These are phyloP conservation scores for Aspergillus ostianus DNA, from an alignment of 495 filamentous ascomycete genomes.

Conservation along the genomic window DNA sequence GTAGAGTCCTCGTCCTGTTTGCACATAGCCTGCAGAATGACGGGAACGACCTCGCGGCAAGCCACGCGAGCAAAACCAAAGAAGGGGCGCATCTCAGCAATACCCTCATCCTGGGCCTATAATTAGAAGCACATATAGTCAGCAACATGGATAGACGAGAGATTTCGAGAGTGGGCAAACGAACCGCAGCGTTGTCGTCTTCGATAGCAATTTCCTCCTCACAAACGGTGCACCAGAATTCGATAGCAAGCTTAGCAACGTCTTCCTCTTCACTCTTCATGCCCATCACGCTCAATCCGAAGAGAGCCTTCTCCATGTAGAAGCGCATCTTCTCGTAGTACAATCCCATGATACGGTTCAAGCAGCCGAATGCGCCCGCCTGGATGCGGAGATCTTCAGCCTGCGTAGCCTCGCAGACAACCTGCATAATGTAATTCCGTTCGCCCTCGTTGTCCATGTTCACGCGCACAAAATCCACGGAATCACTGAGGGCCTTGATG, in stretches of 20 bases:
- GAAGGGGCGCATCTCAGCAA: conserved; percentile 77
- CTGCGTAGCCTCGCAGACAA: conserved; percentile 97
- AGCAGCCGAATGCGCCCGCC: conserved; percentile 90
- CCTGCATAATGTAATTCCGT: conserved; percentile 99
- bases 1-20: conserved; percentile 96
- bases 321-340: conserved; percentile 99
- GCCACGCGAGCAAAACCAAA: conserved; percentile 92
- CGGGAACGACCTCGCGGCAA: conserved; percentile 86
- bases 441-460: conserved; percentile 99
- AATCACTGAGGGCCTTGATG: conserved; percentile 90
- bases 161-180: conserved; percentile 14
- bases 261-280: conserved; percentile 99
- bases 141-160: conserved; percentile 1
- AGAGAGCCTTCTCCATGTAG: conserved; percentile 99
- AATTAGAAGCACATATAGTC: conserved; percentile 1
- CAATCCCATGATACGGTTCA: conserved; percentile 96
- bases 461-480: conserved; percentile 93
- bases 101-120: conserved; percentile 64
- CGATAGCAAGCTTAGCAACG: conserved; percentile 94
- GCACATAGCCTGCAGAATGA: conserved; percentile 82
- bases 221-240: conserved; percentile 99
- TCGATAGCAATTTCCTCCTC: conserved; percentile 97
- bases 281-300: conserved; percentile 95
- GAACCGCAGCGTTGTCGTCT: conserved; percentile 88
- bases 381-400: conserved; percentile 85